phyloP scores from a whole-genome alignment of 1,284 basidiomycete genomes.

The Neolentinus lepideus region DNA sequence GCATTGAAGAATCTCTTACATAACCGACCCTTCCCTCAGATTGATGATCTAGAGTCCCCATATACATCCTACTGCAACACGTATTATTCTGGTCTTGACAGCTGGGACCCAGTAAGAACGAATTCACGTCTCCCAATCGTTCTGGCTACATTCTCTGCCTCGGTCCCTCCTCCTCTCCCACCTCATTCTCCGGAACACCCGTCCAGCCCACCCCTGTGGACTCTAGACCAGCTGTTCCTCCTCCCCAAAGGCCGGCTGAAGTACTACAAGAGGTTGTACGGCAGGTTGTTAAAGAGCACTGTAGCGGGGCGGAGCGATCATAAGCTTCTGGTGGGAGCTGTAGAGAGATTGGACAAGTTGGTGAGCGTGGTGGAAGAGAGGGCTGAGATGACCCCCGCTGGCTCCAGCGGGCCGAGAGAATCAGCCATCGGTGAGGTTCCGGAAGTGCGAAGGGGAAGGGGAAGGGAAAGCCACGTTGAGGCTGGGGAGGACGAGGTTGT shows the following conservation, averaged over 20 bases:
- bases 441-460: neutral
- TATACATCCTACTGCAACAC: slow-evolving; percentile 79
- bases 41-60: slow-evolving; percentile 83
- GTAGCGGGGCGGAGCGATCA: slow-evolving; percentile 87
- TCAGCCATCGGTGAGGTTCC: neutral
- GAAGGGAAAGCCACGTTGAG: slow-evolving; percentile 10
- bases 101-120: slow-evolving; percentile 69
- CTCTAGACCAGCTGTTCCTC: slow-evolving; percentile 82
- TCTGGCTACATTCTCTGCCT: slow-evolving; percentile 62
- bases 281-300: slow-evolving; percentile 82
- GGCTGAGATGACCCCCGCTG: slow-evolving; percentile 12
- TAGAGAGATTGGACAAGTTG: slow-evolving; percentile 77
- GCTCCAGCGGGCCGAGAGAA: neutral
- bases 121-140: slow-evolving; percentile 71
- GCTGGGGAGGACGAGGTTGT: slow-evolving; percentile 47
- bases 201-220: slow-evolving; percentile 55
- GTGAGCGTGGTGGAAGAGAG: slow-evolving; percentile 63
- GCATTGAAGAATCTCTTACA: slow-evolving; percentile 4
- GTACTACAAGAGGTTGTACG: slow-evolving; percentile 93
- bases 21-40: slow-evolving; percentile 35
- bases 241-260: slow-evolving; percentile 80
- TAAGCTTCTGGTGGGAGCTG: slow-evolving; percentile 70
- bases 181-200: slow-evolving; percentile 27
- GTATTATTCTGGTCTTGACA: slow-evolving; percentile 77
- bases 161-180: slow-evolving; percentile 51